Percentiles rank a stretch among this genome's conserved stretches.
These are phyloP conservation scores for Venturia effusa DNA, from an alignment of 2,329 filamentous ascomycete species.

Conservation along the genomic window DNA sequence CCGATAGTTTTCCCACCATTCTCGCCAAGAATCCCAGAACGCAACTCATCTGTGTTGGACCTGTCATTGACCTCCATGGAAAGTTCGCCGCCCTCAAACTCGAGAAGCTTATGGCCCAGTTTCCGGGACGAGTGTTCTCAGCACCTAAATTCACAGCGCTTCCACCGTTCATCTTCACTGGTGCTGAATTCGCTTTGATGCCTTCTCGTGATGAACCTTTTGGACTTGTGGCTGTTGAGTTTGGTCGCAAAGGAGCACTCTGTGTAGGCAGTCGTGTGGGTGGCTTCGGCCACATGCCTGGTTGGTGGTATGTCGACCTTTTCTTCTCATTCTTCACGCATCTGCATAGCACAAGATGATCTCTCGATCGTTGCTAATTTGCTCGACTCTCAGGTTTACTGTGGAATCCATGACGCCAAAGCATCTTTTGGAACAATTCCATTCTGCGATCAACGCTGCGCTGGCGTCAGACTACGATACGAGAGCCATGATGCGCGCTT, in stretches of 20 bases:
- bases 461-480: conserved; percentile 45
- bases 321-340: background rate
- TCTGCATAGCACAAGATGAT: background rate
- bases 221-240: conserved; percentile 57
- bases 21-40: conserved; percentile 49
- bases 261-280: conserved; percentile 56
- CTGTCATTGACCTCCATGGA: conserved; percentile 57
- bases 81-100: conserved; percentile 58
- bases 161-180: conserved; percentile 55
- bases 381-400: conserved; percentile 40
- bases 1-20: conserved; percentile 53
- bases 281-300: conserved; percentile 54
- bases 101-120: conserved; percentile 52
- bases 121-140: conserved; percentile 54
- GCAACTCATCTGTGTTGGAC: conserved; percentile 53
- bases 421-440: conserved; percentile 55
- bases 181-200: conserved; percentile 58
- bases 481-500: conserved; percentile 52
- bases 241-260: conserved; percentile 56
- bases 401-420: conserved; percentile 54
- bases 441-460: conserved; percentile 49
- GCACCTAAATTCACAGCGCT: conserved; percentile 57
- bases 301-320: conserved; percentile 19
- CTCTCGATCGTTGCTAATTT: background rate
- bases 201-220: conserved; percentile 60